A percentile compares a stretch with the other conserved stretches of the same genome.
Evolutionary conservation across 257 asterid genomes (phyloP).

Genomic region (Solanum rostratum): DNA sequence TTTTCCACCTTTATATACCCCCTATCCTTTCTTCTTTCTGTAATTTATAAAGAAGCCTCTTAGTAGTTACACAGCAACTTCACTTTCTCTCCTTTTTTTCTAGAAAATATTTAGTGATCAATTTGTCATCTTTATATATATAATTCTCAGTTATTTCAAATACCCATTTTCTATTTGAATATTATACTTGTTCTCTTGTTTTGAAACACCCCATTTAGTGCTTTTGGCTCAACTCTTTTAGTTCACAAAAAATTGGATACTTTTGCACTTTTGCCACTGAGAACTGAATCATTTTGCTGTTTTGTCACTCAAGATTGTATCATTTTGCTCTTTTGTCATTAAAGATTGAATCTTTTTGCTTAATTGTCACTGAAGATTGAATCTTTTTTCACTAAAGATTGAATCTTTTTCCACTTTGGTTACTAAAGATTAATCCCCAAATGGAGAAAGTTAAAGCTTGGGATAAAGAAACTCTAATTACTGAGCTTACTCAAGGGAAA

Average conservation of each 20-base stretch:
- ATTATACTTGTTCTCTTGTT: neutral
- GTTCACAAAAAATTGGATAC: too few species aligned
- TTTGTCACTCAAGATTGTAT: neutral
- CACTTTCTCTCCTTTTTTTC: neutral
- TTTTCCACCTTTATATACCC: neutral
- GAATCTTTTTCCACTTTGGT: neutral
- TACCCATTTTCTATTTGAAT: neutral
- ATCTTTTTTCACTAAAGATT: neutral
- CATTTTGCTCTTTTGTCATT: neutral
- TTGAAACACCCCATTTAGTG: neutral
- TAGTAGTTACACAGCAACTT: neutral
- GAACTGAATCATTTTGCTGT: neutral
- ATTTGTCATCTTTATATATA: neutral
- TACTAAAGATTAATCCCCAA: neutral
- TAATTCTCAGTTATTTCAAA: neutral
- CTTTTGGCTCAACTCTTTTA: neutral
- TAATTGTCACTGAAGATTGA: neutral
- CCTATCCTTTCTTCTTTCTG: neutral
- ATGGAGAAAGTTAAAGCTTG: conserved; percentile 32
- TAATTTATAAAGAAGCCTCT: neutral
- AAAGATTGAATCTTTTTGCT: neutral
- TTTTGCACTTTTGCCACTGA: neutral
- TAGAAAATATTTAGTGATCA: neutral
- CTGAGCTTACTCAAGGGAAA: conserved; percentile 49
- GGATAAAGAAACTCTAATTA: conserved; percentile 19